These are phyloP conservation scores for Pinus tabuliformis DNA, from an alignment of 75 land plant genomes.

Conservation along the genomic window DNA sequence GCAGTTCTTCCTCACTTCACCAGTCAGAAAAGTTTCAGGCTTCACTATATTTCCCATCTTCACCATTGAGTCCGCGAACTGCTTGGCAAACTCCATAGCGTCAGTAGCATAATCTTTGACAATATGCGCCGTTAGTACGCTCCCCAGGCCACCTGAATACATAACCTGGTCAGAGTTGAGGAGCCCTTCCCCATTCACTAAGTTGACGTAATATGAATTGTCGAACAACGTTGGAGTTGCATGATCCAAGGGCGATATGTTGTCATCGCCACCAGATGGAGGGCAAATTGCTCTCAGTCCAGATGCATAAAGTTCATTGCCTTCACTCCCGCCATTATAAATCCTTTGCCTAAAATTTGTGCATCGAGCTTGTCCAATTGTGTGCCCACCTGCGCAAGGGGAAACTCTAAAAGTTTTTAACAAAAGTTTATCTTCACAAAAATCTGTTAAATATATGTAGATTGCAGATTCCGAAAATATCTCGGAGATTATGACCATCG, in stretches of 20 bases:
- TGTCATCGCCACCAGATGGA: conserved; percentile 31
- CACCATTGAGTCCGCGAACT: conserved; percentile 75
- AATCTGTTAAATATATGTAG: too few relatives aligned
- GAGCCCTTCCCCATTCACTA: conserved; percentile 60
- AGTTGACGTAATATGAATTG: conserved; percentile 54
- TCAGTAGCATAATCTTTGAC: conserved; percentile 44
- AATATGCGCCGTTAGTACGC: conserved; percentile 28
- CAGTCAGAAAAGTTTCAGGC: conserved; percentile 30
- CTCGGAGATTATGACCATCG: too few relatives aligned
- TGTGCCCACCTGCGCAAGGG: conserved; percentile 69
- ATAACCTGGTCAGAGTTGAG: conserved; percentile 69
- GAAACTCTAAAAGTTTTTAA: neutral
- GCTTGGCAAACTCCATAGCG: conserved; percentile 37
- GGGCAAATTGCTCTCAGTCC: conserved; percentile 53
- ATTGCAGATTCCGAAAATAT: too few relatives aligned
- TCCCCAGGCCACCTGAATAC: conserved; percentile 45
- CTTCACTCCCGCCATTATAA: conserved; percentile 33
- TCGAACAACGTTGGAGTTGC: conserved; percentile 64
- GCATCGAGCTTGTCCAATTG: conserved; percentile 82
- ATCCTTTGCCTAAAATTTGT: conserved; percentile 50
- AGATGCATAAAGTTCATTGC: conserved; percentile 23
- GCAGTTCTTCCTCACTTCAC: conserved; percentile 82
- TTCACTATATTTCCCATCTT: conserved; percentile 68
- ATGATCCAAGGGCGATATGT: conserved; percentile 54
- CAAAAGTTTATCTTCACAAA: too few relatives aligned